Base-by-base conservation (phyloP, 179 eudicot genomes). In the Actinidia chinensis region DNA sequence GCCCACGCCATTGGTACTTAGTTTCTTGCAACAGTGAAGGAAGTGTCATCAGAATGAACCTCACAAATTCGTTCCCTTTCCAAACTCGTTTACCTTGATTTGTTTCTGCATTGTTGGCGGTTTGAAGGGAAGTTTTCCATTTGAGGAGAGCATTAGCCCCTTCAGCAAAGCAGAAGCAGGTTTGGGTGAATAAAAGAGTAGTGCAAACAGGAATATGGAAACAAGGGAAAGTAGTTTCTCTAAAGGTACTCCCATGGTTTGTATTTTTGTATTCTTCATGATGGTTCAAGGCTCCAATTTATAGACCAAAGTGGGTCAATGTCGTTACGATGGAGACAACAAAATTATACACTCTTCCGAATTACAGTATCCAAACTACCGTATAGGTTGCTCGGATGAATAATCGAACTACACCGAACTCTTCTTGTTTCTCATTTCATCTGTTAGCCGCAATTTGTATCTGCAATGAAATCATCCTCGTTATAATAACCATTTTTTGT, bases 1-100 rank as follows among this genome's bases (percentile, higher is more conserved):
- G 40, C 3, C 40, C 40, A 36, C 40, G 40, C 40, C 40, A 36
- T 36, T 36, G 40, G 40, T 36, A 36, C 40, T 36, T 36, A 36
- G 40, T 3, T 23, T 33, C 84, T 84, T 74, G 59, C 40, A 36
- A 36, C 40, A 3, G 40, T 36, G 3, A 36, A 15, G 68, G 46
- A 33, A 64, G 20, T 2, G 46, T 64, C 46, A n/a, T 28, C 68
- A 20, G 13, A 33, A 25, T 33, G n/a, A 6, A 7, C 18, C 40
- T 66, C 70, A 17, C 2, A 36, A 66, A 66, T 42, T 47, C 15
- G 10, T 2, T 66, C 23, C 28, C 68, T 33, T 43, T 43, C 10
- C 33, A 28, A 28, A 1, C 44, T 63, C 12, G n/a, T 5, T 18
- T 63, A 63, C 68, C 44, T 63, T 63, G 68, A 63, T 63, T 28